Evolutionary conservation across 495 filamentous ascomycete species (phyloP).

Genomic region (Aspergillus campestris): DNA sequence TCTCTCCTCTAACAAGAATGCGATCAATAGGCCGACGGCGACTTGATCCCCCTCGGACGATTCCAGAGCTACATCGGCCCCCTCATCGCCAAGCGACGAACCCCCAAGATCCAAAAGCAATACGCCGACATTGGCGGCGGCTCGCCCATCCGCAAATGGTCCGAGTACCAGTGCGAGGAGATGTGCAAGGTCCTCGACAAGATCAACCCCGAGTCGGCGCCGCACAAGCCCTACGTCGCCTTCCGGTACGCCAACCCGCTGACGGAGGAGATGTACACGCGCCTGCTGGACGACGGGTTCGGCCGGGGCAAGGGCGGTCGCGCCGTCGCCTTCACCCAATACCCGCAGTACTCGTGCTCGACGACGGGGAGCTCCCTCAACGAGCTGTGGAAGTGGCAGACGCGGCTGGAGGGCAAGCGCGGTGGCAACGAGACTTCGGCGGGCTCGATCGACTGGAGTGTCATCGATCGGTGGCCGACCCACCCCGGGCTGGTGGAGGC

Average conservation of each 20-base stretch:
- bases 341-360: constrained; percentile 98
- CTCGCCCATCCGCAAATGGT: constrained; percentile 96
- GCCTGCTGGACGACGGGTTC: constrained; percentile 80
- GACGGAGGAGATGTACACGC: constrained; percentile 85
- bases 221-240: constrained; percentile 97
- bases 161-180: constrained; percentile 80
- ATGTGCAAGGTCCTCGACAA: constrained; percentile 95
- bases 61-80: constrained; percentile 87
- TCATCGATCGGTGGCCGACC: constrained; percentile 94
- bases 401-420: constrained; percentile 73
- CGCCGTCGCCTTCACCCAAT: constrained; percentile 96
- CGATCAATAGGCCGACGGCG: constrained; percentile 64
- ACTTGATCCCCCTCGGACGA: constrained; percentile 92
- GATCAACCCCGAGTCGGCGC: constrained; percentile 83
- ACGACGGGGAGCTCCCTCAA: constrained; percentile 95
- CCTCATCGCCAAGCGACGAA: constrained; percentile 75
- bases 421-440: constrained; percentile 38
- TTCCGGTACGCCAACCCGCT: constrained; percentile 93
- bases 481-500: constrained; percentile 87
- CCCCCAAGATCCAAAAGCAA: constrained; percentile 92
- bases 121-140: constrained; percentile 94
- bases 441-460: constrained; percentile 86
- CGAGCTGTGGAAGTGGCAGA: constrained; percentile 94
- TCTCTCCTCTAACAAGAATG: background rate
- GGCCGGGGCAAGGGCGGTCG: constrained; percentile 77